phyloP scores from a whole-genome alignment of 2,329 filamentous ascomycete species.

The Verticillium isaacii region DNA sequence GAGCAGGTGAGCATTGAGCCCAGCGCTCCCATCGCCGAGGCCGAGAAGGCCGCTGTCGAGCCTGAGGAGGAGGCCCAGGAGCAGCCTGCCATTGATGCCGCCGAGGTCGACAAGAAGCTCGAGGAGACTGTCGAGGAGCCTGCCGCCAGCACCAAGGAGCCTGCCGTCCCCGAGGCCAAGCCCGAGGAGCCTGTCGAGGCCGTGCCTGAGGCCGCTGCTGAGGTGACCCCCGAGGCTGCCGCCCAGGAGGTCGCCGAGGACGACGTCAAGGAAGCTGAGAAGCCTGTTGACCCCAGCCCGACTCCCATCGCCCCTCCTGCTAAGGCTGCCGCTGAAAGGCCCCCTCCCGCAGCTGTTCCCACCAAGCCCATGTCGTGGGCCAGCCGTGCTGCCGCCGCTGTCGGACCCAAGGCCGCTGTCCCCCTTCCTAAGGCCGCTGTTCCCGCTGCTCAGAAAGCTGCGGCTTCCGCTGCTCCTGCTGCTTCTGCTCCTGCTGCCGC shows the following conservation, averaged over 20 bases:
- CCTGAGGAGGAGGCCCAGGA: slow-evolving; percentile 20
- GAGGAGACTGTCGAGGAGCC: slow-evolving; percentile 50
- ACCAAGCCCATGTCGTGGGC: slow-evolving; percentile 72
- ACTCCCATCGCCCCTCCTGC: slow-evolving; percentile 48
- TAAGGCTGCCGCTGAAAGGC: slow-evolving; percentile 30
- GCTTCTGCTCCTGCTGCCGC: slow-evolving; percentile 38
- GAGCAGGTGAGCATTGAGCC: slow-evolving; percentile 34
- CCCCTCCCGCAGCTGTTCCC: slow-evolving; percentile 48
- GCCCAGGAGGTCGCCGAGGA: slow-evolving; percentile 51
- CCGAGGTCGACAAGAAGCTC: slow-evolving; percentile 68
- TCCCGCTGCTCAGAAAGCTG: slow-evolving; percentile 45
- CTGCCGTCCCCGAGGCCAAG: slow-evolving; percentile 25
- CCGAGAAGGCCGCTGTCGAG: slow-evolving; percentile 24
- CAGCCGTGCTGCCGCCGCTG: slow-evolving; percentile 58
- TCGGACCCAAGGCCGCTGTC: slow-evolving; percentile 45
- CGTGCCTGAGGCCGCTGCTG: slow-evolving; percentile 28
- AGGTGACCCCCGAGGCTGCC: slow-evolving; percentile 43
- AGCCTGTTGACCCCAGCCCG: slow-evolving; percentile 60
- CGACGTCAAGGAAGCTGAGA: slow-evolving; percentile 53
- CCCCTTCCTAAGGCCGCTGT: slow-evolving; percentile 54
- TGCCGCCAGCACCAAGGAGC: slow-evolving; percentile 4
- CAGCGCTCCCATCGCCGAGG: slow-evolving; percentile 23
- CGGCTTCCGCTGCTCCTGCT: slow-evolving; percentile 39
- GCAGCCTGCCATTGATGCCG: slow-evolving; percentile 32
- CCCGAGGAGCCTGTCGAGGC: slow-evolving; percentile 29